Base-by-base conservation (phyloP, 2,329 filamentous ascomycete species). In the Helminthosporium solani region DNA sequence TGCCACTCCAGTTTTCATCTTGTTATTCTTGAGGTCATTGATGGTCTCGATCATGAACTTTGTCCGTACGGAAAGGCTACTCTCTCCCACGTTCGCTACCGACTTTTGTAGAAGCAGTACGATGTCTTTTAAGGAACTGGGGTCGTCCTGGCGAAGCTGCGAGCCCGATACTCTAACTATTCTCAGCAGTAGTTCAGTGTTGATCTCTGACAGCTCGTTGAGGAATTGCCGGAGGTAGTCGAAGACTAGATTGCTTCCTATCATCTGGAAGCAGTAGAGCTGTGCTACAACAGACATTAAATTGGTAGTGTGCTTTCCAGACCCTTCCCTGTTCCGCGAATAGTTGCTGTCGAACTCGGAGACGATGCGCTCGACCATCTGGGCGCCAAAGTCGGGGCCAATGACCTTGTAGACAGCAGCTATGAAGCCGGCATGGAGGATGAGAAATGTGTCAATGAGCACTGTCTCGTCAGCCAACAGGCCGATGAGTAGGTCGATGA, bases 11-110 rank as follows among this genome's bases (percentile, higher is more conserved):
- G 85, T 84, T 70, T 92, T 96, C 63, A 91, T 79, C 49, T 89
- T 89, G 71, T 94, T 96, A 75, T 95, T 96, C 68, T 96, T 96
- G 23, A 99, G 78, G 60, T 96, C 89, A 48, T 88, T 90, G 68
- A 99, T 96, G 1, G 87, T 94, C 63, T 97, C 92, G 41, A 99
- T 88, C 91, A 97, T 97, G 72, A 96, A 96, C 57, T 88, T 95
- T 1, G 92, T 96, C 45, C 94, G 85, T 8, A 91, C 88, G 1
- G 90, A 92, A 21, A 96, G 75, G 16, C 84, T 86, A 11, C 76
- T 75, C 59, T 88, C 83, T 3, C 87, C 88, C 28, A 79, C 74
- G 49, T 82, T 84, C 1, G 82, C 76, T 2, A 91, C 81, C 1
- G 85, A 83, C 18, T 85, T 84, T 54, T 89, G 88, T 47, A 97